A percentile compares a stretch with the other conserved stretches of the same genome.
These are phyloP conservation scores for Rhodotorula sp. DNA, from an alignment of 1,284 basidiomycete species.

Conservation along the genomic window DNA sequence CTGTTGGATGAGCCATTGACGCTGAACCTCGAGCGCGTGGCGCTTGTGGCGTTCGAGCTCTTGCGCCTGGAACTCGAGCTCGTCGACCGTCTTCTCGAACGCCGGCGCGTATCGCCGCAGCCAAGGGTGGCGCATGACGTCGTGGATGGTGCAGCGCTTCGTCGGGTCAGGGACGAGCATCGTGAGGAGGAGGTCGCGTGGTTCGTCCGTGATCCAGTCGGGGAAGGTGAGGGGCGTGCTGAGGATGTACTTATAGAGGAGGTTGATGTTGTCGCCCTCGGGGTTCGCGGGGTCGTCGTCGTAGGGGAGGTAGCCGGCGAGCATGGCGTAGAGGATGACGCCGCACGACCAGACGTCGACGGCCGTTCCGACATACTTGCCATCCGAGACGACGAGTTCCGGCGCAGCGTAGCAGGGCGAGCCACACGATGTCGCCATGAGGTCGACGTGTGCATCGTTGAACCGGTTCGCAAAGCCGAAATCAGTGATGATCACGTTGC, in stretches of 20 bases:
- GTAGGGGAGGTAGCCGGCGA: conserved; percentile 98
- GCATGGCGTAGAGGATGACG: conserved; percentile 98
- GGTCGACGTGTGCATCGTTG: conserved; percentile 79
- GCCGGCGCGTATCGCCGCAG: conserved; percentile 62
- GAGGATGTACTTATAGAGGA: conserved; percentile 99
- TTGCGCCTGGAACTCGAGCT: conserved; percentile 74
- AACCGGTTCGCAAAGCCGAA: conserved; percentile 99
- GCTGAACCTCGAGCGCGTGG: conserved; percentile 36
- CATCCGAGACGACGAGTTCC: conserved; percentile 97
- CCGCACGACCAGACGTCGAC: conserved; percentile 99
- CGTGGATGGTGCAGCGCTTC: conserved; percentile 67
- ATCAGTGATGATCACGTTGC: conserved; percentile 97
- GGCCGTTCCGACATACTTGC: conserved; percentile 94
- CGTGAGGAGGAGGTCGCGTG: conserved; percentile 67
- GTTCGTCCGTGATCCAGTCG: conserved; percentile 79
- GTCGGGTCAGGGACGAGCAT: conserved; percentile 85
- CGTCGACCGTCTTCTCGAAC: conserved; percentile 70
- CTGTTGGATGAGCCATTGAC: conserved; percentile 39
- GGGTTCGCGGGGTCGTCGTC: conserved; percentile 99
- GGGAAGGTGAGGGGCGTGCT: conserved; percentile 92
- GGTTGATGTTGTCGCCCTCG: conserved; percentile 98
- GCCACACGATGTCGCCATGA: conserved; percentile 98
- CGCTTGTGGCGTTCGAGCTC: conserved; percentile 76
- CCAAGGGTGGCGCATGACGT: conserved; percentile 82
- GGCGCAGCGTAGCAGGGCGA: conserved; percentile 98